Conservation (phyloP, 2,329 filamentous ascomycete genomes). For the Aspergillus eucalypticola region DNA sequence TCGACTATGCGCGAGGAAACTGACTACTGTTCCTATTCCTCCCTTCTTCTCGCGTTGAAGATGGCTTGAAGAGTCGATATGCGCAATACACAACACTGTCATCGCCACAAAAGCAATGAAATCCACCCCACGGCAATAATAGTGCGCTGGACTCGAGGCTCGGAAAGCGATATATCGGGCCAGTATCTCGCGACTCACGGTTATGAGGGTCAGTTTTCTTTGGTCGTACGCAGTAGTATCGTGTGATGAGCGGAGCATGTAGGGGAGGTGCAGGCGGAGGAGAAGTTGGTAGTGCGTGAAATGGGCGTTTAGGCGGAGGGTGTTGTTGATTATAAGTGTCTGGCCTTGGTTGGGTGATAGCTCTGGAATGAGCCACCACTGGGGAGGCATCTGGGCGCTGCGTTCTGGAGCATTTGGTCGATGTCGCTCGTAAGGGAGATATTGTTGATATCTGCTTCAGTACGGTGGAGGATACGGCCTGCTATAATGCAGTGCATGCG, state of each 20-base stretch:
- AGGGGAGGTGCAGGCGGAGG: conserved; percentile 57
- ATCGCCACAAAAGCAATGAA: conserved; percentile 51
- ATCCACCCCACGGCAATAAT: conserved; percentile 53
- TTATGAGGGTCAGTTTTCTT: conserved; percentile 52
- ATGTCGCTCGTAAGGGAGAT: conserved; percentile 49
- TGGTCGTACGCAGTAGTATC: conserved; percentile 44
- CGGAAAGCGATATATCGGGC: conserved; percentile 53
- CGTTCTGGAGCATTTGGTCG: conserved; percentile 48
- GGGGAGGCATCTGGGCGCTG: conserved; percentile 42
- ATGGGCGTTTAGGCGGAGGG: conserved; percentile 48
- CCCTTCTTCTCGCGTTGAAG: too few relatives aligned
- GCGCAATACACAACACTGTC: conserved; percentile 48
- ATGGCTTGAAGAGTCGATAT: conserved; percentile 43
- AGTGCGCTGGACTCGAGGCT: conserved; percentile 36
- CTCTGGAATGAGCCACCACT: conserved; percentile 52
- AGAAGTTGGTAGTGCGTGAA: conserved; percentile 55
- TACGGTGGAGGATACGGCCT: conserved; percentile 53
- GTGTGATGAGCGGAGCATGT: conserved; percentile 47
- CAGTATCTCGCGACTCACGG: conserved; percentile 55
- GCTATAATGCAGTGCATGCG: conserved; percentile 49
- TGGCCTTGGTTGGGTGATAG: conserved; percentile 13
- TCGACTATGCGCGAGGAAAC: conserved; percentile 3
- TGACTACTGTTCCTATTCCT: neutral
- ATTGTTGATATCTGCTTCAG: conserved; percentile 35
- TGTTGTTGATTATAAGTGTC: conserved; percentile 30